Percentiles rank a stretch among this genome's conserved stretches.
These are phyloP conservation scores for Cystofilobasidium bisporidii DNA, from an alignment of 768 basidiomycete species.

Conservation along the genomic window DNA sequence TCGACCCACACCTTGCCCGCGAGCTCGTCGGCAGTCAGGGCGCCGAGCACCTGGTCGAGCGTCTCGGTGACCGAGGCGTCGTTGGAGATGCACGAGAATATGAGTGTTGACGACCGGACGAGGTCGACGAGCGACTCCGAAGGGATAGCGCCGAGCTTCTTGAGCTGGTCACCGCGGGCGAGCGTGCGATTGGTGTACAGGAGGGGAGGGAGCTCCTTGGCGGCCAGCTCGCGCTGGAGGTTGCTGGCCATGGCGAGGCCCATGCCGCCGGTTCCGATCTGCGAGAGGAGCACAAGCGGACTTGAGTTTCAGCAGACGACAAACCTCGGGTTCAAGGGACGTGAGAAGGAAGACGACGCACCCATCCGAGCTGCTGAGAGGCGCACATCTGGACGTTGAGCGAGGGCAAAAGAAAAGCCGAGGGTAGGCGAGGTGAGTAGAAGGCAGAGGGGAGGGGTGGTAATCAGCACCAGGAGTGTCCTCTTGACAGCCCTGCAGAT, in stretches of 20 bases:
- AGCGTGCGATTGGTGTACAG: neutral
- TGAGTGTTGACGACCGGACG: neutral
- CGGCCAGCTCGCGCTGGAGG: neutral
- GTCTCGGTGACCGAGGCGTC: neutral
- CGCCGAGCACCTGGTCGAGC: neutral
- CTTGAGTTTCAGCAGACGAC: too few species aligned
- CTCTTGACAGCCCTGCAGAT: too few species aligned
- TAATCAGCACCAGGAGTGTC: too few species aligned
- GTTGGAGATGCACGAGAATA: neutral
- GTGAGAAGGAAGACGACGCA: too few species aligned
- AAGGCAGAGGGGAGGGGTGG: too few species aligned
- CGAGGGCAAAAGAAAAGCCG: too few species aligned
- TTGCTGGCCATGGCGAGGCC: neutral
- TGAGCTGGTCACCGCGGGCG: neutral
- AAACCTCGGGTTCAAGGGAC: too few species aligned
- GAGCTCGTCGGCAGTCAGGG: neutral
- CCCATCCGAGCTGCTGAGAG: too few species aligned
- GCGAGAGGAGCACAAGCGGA: too few species aligned
- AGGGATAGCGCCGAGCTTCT: neutral
- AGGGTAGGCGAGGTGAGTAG: too few species aligned
- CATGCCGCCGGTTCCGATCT: constrained; percentile 2
- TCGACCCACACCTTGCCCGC: neutral
- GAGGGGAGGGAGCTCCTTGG: neutral
- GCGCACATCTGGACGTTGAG: too few species aligned
- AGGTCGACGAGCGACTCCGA: neutral